Conservation (phyloP, 2,329 filamentous ascomycete genomes). For the Colletotrichum sp. region DNA sequence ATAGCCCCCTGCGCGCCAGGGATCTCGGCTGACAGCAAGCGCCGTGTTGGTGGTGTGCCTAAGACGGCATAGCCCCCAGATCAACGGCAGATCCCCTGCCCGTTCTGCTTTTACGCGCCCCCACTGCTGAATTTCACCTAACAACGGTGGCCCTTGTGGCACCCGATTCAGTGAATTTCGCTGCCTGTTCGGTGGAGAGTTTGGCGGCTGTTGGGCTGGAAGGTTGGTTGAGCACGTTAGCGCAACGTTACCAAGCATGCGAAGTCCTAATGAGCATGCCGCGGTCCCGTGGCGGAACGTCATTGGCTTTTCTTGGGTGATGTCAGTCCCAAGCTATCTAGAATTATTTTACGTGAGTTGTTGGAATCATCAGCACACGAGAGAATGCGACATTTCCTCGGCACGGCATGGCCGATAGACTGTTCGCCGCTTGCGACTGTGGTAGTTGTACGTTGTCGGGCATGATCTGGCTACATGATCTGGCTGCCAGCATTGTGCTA, state of each 20-base stretch:
- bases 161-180: background rate
- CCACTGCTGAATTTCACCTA: background rate
- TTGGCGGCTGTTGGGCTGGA: background rate
- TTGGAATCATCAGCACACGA: background rate
- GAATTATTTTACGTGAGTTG: background rate
- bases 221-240: background rate
- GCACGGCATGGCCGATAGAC: background rate
- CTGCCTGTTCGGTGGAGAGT: background rate
- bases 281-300: background rate
- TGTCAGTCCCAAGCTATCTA: background rate
- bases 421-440: background rate
- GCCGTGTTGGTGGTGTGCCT: background rate
- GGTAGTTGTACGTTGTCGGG: background rate
- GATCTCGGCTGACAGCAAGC: slow-evolving; percentile 1
- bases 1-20: background rate
- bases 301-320: background rate
- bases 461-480: background rate
- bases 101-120: background rate
- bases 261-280: background rate
- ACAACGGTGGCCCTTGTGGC: background rate
- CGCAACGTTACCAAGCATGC: background rate
- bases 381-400: background rate
- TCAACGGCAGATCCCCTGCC: background rate
- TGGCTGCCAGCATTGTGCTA: background rate
- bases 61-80: background rate